These are phyloP conservation scores for Ligustrum vulgare DNA, from an alignment of 257 asterid species.

Conservation along the genomic window DNA sequence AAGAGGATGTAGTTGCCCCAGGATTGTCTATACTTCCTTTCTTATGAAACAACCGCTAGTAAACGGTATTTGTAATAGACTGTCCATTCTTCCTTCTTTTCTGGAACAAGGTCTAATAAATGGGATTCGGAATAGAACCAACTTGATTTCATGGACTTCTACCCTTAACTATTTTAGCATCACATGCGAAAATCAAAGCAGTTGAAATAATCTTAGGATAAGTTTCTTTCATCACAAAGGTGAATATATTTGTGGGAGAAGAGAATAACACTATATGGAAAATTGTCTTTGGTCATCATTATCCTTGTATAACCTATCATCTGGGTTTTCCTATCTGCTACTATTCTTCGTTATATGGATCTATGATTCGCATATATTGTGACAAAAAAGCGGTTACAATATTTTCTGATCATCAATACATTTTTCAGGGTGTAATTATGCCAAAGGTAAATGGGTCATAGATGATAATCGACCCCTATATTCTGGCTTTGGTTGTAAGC, in stretches of 20 bases:
- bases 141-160: constrained; percentile 16
- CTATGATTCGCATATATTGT: neutral
- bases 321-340: constrained; percentile 8
- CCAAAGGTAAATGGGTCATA: constrained; percentile 79
- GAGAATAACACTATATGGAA: neutral
- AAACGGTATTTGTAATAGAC: constrained; percentile 11
- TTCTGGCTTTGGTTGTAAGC: constrained; percentile 85
- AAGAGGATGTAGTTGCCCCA: constrained; percentile 2
- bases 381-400: neutral
- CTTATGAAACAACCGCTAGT: neutral
- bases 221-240: neutral
- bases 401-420: constrained; percentile 20
- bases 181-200: constrained; percentile 13
- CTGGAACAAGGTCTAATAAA: neutral
- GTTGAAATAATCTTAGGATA: constrained; percentile 1
- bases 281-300: neutral
- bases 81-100: constrained; percentile 16
- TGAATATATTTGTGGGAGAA: constrained; percentile 11
- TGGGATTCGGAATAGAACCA: constrained; percentile 6
- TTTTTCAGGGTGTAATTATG: constrained; percentile 68
- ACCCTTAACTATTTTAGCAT: neutral
- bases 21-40: constrained; percentile 15
- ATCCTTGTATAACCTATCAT: neutral
- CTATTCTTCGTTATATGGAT: neutral
- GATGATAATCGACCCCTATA: constrained; percentile 70